phyloP scores from a whole-genome alignment of 306 rosid genomes.

The Neltuma alba region DNA sequence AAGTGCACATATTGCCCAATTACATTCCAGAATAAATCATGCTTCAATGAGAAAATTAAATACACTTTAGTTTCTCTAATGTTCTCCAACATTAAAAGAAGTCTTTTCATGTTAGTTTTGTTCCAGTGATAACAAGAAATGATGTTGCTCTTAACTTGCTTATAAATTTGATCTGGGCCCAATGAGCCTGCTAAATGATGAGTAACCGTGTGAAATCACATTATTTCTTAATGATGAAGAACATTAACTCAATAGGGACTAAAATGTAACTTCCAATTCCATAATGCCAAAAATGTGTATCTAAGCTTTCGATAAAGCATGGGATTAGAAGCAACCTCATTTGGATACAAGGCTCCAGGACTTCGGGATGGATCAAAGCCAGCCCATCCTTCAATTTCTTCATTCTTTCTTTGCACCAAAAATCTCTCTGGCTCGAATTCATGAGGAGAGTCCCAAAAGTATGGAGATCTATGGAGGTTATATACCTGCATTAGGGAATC shows the following conservation, averaged over 20 bases:
- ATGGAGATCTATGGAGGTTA: conserved; percentile 96
- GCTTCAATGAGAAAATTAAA: neutral
- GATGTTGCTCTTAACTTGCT: neutral
- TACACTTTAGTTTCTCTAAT: neutral
- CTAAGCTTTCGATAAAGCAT: neutral
- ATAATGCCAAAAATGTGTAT: neutral
- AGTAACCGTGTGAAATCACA: neutral
- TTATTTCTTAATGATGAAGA: neutral
- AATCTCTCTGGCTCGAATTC: conserved; percentile 93
- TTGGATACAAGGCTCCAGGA: conserved; percentile 92
- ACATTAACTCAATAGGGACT: neutral
- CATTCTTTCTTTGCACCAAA: conserved; percentile 55
- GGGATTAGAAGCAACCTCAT: conserved; percentile 61
- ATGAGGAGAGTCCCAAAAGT: conserved; percentile 80
- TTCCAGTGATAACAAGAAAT: neutral
- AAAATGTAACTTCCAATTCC: neutral
- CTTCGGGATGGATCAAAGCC: conserved; percentile 96
- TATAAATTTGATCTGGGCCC: neutral
- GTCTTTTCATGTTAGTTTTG: neutral
- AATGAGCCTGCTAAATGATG: neutral
- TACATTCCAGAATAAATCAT: conserved; percentile 19
- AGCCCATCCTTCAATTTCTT: conserved; percentile 86
- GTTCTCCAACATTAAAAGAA: neutral
- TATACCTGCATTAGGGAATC: conserved; percentile 66
- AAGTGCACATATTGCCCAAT: conserved; percentile 32